phyloP scores from a whole-genome alignment of 2,329 filamentous ascomycete genomes.

The Tolypocladium capitatum region DNA sequence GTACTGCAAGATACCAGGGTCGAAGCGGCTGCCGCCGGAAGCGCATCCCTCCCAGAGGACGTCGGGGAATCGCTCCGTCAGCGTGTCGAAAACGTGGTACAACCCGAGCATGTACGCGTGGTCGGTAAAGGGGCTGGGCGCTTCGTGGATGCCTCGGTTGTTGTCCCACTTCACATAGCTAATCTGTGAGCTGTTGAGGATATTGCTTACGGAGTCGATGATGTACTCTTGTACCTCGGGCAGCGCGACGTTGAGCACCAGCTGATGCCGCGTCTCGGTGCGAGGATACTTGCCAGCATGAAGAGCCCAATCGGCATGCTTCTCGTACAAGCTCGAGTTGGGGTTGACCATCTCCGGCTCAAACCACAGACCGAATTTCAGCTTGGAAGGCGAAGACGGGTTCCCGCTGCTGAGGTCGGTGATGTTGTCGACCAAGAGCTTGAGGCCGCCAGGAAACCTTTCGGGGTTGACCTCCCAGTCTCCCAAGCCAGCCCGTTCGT shows the following conservation, averaged over 20 bases:
- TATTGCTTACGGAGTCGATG: slow-evolving; percentile 37
- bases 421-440: slow-evolving; percentile 35
- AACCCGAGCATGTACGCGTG: slow-evolving; percentile 51
- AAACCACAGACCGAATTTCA: slow-evolving; percentile 53
- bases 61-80: slow-evolving; percentile 46
- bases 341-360: slow-evolving; percentile 58
- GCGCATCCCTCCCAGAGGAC: slow-evolving; percentile 55
- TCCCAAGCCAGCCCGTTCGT: slow-evolving; percentile 45
- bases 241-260: slow-evolving; percentile 48
- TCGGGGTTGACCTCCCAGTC: slow-evolving; percentile 48
- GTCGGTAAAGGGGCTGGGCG: slow-evolving; percentile 35
- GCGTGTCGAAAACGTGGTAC: slow-evolving; percentile 46
- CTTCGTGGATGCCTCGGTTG: slow-evolving; percentile 51
- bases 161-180: slow-evolving; percentile 57
- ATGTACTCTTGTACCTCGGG: slow-evolving; percentile 51
- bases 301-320: slow-evolving; percentile 52
- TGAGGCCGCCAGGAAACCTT: slow-evolving; percentile 45
- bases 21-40: slow-evolving; percentile 51
- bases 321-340: slow-evolving; percentile 44
- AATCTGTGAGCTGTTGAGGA: slow-evolving; percentile 40
- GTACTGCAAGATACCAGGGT: slow-evolving; percentile 48
- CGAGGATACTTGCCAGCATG: slow-evolving; percentile 42
- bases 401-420: slow-evolving; percentile 34
- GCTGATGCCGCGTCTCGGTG: slow-evolving; percentile 41
- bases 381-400: slow-evolving; percentile 26